Conservation (phyloP, 169 alveolate species). For the Plasmodium cynomolgi region DNA sequence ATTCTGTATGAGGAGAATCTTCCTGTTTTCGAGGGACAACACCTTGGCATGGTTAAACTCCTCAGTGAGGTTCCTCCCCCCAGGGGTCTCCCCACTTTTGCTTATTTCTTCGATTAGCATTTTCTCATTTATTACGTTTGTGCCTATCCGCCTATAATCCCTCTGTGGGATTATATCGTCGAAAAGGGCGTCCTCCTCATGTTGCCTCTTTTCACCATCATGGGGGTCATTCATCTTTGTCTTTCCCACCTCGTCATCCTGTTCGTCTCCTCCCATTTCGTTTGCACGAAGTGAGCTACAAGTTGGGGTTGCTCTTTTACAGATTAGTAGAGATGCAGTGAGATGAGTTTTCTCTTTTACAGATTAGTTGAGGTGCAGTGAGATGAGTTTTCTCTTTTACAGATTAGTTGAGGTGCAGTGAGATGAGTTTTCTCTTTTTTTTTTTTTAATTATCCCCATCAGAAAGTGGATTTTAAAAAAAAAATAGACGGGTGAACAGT, state of each 20-base stretch:
- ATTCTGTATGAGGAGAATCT: conserved; percentile 41
- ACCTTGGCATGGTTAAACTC: conserved; percentile 13
- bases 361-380: background rate
- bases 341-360: background rate
- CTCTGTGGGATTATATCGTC: conserved; percentile 30
- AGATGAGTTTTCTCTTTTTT: background rate
- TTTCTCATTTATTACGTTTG: conserved; percentile 60
- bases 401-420: background rate
- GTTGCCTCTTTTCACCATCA: conserved; percentile 6
- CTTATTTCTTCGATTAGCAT: conserved; percentile 45
- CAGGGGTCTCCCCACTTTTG: background rate
- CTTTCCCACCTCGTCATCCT: background rate
- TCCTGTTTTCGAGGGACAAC: conserved; percentile 40
- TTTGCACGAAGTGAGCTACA: background rate
- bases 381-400: background rate
- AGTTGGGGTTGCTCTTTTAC: background rate
- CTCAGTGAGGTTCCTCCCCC: conserved; percentile 10
- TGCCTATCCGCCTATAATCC: conserved; percentile 47
- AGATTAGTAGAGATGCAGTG: background rate
- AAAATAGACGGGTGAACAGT: background rate
- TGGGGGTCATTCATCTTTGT: background rate
- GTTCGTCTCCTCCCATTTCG: background rate
- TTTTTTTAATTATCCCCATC: background rate
- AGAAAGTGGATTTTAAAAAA: background rate
- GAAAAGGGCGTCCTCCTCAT: conserved; percentile 13